Evolutionary conservation across 169 alveolate species (phyloP), one percentile per base, ranked within the genome.

Genomic region (Eimeria maxima): DNA sequence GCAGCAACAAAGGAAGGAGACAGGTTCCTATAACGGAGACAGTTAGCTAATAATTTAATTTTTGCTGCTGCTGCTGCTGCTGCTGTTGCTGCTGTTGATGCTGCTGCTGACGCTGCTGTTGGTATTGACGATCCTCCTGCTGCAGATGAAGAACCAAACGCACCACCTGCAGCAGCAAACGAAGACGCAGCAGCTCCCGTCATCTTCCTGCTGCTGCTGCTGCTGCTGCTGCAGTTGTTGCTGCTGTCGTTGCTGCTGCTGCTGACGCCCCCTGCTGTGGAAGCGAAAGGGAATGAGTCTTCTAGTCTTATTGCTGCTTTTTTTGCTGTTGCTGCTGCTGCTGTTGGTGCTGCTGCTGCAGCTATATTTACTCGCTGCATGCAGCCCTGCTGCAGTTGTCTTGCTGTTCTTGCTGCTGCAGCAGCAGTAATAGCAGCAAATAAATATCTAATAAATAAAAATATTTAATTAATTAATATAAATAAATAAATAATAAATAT

Each of bases 1-100:
- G 78, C 45, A 84, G 94, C 95, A 24, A 96, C 96, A 22, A 95
- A 60, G 50, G 38, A 60, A 63, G 95, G 95, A 22, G 97, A 84
- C 57, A 97, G 44, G 22, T 95, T 94, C 47, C 91, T 95, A 69
- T 96, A 96, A 8, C 45, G 69, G 27, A 74, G 20, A 38, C 86
- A 1, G 3, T 3, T 24, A 29, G 78, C 78, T 6, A 67, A n/a
- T 67, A 44, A 10, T 67, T 38, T 44, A n/a, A 44, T 44, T 67
- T 38, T 44, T 67, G 78, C 78, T 67, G 78, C 78, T 67, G 78
- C 78, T 67, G 78, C 78, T 10, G 44, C 44, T 67, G 78, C 44
- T 67, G 78, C 78, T 67, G 78, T 44, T 8, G 44, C 78, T 24
- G 57, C 57, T 50, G 57, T 11, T 50, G 57, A 50, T 5, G 18